Conservation (phyloP, 495 filamentous ascomycete genomes). For the Podospora anserina region DNA sequence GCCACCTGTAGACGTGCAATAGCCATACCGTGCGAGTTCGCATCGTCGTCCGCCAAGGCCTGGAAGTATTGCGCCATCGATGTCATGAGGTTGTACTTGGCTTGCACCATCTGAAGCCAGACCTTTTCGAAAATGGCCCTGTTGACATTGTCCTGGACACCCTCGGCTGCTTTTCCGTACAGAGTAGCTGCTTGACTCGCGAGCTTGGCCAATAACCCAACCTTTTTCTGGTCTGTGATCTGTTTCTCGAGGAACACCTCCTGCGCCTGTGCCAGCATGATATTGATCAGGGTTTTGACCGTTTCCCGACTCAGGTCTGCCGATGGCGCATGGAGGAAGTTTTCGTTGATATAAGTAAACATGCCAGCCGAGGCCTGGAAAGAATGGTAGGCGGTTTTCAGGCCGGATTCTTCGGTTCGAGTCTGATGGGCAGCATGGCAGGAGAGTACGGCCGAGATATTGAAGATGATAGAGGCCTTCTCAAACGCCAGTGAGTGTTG, state of each 20-base stretch:
- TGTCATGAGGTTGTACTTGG: constrained; percentile 79
- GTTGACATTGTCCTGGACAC: constrained; percentile 85
- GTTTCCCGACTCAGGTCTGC: constrained; percentile 92
- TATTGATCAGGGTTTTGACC: constrained; percentile 85
- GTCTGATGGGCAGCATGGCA: constrained; percentile 94
- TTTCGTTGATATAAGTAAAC: constrained; percentile 99
- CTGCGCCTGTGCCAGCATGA: constrained; percentile 93
- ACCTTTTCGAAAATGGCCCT: constrained; percentile 93
- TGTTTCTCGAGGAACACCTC: constrained; percentile 98
- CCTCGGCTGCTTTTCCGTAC: constrained; percentile 82
- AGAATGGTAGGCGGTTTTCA: constrained; percentile 96
- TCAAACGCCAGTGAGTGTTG: constrained; percentile 97
- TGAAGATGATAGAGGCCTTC: constrained; percentile 99
- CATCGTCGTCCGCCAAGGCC: constrained; percentile 85
- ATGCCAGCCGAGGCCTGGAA: constrained; percentile 98
- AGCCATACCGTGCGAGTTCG: constrained; percentile 79
- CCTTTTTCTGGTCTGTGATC: constrained; percentile 87
- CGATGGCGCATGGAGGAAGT: constrained; percentile 94
- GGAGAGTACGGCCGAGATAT: constrained; percentile 94
- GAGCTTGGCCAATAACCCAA: constrained; percentile 86
- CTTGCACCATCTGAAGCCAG: constrained; percentile 84
- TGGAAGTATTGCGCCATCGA: constrained; percentile 93
- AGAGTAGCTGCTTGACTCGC: constrained; percentile 86
- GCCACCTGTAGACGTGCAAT: constrained; percentile 81
- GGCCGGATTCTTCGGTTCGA: constrained; percentile 82